Evolutionary conservation across 148 eudicot genomes (phyloP).

Genomic region (Persicaria maculosa): DNA sequence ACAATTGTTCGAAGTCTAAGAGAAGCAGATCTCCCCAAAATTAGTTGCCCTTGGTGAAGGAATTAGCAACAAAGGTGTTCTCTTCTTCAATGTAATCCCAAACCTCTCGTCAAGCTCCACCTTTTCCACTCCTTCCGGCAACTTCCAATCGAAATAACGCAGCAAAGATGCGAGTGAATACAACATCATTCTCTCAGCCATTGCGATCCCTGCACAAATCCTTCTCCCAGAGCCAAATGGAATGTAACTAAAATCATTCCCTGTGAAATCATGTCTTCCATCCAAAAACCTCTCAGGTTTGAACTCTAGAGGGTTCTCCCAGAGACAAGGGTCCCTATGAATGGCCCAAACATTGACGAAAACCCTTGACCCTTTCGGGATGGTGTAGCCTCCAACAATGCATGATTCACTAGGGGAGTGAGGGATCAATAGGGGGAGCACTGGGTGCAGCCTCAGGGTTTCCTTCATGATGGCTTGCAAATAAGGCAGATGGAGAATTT

Average conservation of each 20-base stretch:
- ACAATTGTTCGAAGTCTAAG: not conserved
- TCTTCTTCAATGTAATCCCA: constrained; percentile 53
- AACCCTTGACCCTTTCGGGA: constrained; percentile 55
- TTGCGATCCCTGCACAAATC: constrained; percentile 46
- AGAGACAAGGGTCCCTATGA: constrained; percentile 48
- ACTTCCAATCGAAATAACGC: not conserved
- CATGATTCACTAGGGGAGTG: constrained; percentile 37
- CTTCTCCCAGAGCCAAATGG: constrained; percentile 80
- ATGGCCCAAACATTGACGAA: constrained; percentile 54
- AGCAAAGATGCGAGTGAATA: constrained; percentile 1
- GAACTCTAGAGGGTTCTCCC: constrained; percentile 53
- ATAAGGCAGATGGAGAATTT: constrained; percentile 39
- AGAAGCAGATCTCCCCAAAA: not conserved
- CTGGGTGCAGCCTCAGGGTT: constrained; percentile 38
- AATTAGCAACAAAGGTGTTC: constrained; percentile 31
- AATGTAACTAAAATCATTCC: constrained; percentile 41
- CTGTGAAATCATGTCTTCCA: constrained; percentile 34
- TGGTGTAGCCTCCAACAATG: constrained; percentile 36
- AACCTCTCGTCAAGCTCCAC: constrained; percentile 9
- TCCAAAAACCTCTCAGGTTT: constrained; percentile 54
- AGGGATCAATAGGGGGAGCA: constrained; percentile 40
- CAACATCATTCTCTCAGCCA: constrained; percentile 59
- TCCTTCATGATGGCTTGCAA: constrained; percentile 49
- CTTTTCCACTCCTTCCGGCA: not conserved
- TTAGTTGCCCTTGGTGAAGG: constrained; percentile 39